phyloP scores from a whole-genome alignment of 1,139 yeast species.

The Zygosaccharomyces pseudobailii region DNA sequence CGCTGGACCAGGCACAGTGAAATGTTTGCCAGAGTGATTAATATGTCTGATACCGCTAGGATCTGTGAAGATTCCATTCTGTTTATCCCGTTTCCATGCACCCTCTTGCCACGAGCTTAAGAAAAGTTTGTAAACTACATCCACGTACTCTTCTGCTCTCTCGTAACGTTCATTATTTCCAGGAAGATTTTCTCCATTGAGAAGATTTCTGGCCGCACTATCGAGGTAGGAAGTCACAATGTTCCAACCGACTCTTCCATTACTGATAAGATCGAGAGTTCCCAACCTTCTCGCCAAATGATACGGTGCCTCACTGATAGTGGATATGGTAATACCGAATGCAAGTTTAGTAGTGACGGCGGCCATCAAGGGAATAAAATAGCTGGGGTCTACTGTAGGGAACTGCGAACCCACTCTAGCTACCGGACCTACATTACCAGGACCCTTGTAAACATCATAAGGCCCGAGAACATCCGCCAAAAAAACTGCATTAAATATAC shows the following conservation, averaged over 20 bases:
- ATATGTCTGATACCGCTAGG: conserved; percentile 42
- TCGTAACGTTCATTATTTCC: conserved; percentile 41
- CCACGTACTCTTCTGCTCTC: conserved; percentile 42
- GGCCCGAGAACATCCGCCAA: conserved; percentile 47
- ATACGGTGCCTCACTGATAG: conserved; percentile 44
- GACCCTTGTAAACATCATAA: conserved; percentile 44
- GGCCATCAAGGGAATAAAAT: conserved; percentile 42
- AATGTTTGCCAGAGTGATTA: conserved; percentile 40
- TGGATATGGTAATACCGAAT: conserved; percentile 43
- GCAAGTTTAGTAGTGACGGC: conserved; percentile 40
- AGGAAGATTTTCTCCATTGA: conserved; percentile 38
- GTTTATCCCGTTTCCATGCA: conserved; percentile 37
- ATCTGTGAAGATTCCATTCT: conserved; percentile 38
- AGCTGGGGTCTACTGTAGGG: conserved; percentile 43
- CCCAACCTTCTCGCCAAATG: conserved; percentile 44
- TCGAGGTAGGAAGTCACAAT: conserved; percentile 42
- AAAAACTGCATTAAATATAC: conserved; percentile 43
- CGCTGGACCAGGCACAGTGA: conserved; percentile 44
- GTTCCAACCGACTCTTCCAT: conserved; percentile 46
- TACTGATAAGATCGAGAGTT: conserved; percentile 41
- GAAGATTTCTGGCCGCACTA: conserved; percentile 40
- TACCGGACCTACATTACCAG: conserved; percentile 38
- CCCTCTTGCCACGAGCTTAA: conserved; percentile 46
- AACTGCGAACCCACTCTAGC: conserved; percentile 42
- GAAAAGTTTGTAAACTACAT: conserved; percentile 40